Conservation (phyloP, 306 rosid genomes). For the Pachyrhizus erosus region DNA sequence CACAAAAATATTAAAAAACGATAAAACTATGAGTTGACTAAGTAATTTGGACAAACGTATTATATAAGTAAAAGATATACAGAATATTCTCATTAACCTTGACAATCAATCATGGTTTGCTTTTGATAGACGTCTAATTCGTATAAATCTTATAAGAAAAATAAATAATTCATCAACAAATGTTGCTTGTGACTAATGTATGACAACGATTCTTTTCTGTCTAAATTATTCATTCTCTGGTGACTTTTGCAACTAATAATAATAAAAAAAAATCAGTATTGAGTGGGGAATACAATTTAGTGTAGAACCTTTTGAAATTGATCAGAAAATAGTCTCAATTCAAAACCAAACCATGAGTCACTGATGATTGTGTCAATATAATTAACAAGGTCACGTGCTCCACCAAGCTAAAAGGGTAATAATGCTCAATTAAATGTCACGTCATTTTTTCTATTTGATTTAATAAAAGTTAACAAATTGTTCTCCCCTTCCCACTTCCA, state of each 20-base stretch:
- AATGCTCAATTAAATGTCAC: too few species aligned
- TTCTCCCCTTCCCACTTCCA: too few species aligned
- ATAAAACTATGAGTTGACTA: background rate
- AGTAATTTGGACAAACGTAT: background rate
- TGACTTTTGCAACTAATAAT: background rate
- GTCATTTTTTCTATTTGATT: too few species aligned
- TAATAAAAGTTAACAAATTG: too few species aligned
- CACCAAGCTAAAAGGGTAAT: too few species aligned
- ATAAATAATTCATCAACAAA: background rate
- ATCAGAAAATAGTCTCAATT: background rate
- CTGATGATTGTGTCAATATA: background rate
- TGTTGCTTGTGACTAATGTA: background rate
- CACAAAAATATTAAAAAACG: too few species aligned
- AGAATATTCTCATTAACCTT: background rate
- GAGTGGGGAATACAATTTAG: background rate
- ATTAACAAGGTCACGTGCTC: background rate
- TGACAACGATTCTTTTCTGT: background rate
- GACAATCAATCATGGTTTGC: background rate
- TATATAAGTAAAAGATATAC: background rate
- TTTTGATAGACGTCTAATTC: background rate
- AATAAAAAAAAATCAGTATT: background rate
- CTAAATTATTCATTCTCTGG: background rate
- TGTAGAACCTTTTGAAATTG: background rate
- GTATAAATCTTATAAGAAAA: background rate
- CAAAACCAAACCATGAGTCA: background rate